Conservation (phyloP, 2,329 filamentous ascomycete genomes). For the Alternaria brassicae region DNA sequence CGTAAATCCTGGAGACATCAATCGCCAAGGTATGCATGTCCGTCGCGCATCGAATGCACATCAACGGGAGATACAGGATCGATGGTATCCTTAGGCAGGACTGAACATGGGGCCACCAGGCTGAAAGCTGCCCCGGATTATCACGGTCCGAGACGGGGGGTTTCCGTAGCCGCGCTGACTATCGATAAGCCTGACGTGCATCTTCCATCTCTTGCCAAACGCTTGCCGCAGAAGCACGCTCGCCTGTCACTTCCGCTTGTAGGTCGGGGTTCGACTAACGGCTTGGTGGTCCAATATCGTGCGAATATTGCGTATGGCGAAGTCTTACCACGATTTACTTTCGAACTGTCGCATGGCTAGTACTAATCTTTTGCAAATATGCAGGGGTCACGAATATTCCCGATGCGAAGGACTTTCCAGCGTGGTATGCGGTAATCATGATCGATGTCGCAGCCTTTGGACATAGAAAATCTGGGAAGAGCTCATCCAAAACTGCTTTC, state of each 20-base stretch:
- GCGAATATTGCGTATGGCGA: not conserved
- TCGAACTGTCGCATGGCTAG: not conserved
- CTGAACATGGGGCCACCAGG: not conserved
- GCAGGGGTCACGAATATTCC: not conserved
- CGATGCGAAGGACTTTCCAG: not conserved
- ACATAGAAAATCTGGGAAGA: not conserved
- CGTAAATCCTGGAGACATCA: not conserved
- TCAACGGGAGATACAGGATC: not conserved
- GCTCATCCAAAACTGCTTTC: conserved; percentile 5
- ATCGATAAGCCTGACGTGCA: conserved; percentile 21
- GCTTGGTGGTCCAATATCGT: not conserved
- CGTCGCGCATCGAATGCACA: not conserved
- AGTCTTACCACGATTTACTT: not conserved
- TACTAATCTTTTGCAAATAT: not conserved
- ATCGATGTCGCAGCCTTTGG: not conserved
- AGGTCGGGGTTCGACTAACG: not conserved
- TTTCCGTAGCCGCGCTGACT: conserved; percentile 9
- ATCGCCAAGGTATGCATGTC: not conserved
- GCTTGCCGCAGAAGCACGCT: not conserved
- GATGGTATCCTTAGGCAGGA: not conserved
- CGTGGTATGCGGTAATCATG: not conserved
- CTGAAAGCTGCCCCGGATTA: not conserved
- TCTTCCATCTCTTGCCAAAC: conserved; percentile 11
- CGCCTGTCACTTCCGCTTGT: not conserved
- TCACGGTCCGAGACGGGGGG: conserved; percentile 5